Percentiles rank a stretch among this genome's conserved stretches.
phyloP scores from a whole-genome alignment of 1,284 basidiomycete species.

The Boletus mariae region DNA sequence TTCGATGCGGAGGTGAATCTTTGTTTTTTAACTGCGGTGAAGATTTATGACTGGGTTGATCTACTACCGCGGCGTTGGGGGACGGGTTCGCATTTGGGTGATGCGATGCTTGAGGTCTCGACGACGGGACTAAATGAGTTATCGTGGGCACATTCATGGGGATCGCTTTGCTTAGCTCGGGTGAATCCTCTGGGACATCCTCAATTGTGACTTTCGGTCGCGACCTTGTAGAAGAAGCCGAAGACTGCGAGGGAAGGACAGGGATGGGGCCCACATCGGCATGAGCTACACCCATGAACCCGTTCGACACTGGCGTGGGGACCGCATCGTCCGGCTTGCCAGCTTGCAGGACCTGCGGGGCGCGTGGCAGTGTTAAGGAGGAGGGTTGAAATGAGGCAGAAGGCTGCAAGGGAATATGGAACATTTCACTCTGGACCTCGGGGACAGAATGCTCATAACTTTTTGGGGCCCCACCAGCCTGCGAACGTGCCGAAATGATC shows the following conservation, averaged over 20 bases:
- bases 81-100: constrained; percentile 2
- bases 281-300: not conserved
- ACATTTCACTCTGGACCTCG: constrained; percentile 25
- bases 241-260: constrained; percentile 10
- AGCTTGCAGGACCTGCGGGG: constrained; percentile 8
- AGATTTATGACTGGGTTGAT: constrained; percentile 12
- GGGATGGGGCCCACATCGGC: constrained; percentile 8
- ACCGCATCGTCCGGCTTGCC: constrained; percentile 3
- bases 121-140: constrained; percentile 3
- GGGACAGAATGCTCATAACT: constrained; percentile 8
- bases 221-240: constrained; percentile 3
- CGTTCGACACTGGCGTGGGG: not conserved
- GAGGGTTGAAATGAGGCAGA: not conserved
- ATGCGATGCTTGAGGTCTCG: constrained; percentile 16
- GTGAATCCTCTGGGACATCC: constrained; percentile 27
- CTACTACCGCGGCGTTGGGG: constrained; percentile 7
- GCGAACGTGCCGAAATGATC: constrained; percentile 24
- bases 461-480: constrained; percentile 5
- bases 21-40: constrained; percentile 25
- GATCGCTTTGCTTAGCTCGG: constrained; percentile 12
- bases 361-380: not conserved
- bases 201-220: constrained; percentile 33
- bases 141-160: constrained; percentile 2
- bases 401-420: constrained; percentile 21
- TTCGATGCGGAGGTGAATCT: constrained; percentile 17